These are phyloP conservation scores for Wickerhamomyces tratensis DNA, from an alignment of 805 yeast genomes.

Conservation along the genomic window DNA sequence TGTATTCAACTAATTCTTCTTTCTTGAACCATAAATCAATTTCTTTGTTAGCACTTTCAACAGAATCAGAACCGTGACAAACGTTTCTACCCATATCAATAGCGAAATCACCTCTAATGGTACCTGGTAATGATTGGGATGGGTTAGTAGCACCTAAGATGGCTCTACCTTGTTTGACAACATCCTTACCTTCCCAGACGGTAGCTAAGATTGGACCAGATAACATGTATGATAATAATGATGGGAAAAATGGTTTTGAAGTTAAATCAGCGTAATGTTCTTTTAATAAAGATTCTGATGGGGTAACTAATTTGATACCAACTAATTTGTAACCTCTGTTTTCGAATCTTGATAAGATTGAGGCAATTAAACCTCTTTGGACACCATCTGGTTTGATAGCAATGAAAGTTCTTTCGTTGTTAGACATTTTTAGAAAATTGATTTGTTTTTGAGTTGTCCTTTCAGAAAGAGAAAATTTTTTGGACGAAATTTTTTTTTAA, in stretches of 20 bases:
- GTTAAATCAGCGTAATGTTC: conserved; percentile 94
- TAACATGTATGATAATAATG: conserved; percentile 89
- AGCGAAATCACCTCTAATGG: conserved; percentile 99
- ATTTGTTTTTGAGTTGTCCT: neutral
- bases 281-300: conserved; percentile 80
- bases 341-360: conserved; percentile 89
- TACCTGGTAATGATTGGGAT: conserved; percentile 93
- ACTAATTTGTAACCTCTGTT: conserved; percentile 96
- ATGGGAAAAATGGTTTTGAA: conserved; percentile 96
- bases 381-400: conserved; percentile 99
- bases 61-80: conserved; percentile 99
- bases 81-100: conserved; percentile 99
- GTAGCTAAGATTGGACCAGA: conserved; percentile 99
- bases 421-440: conserved; percentile 15
- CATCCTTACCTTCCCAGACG: conserved; percentile 99
- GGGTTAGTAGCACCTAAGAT: conserved; percentile 99
- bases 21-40: conserved; percentile 95
- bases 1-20: conserved; percentile 92
- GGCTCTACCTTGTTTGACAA: conserved; percentile 96
- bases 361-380: conserved; percentile 94
- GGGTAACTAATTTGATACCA: conserved; percentile 84
- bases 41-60: conserved; percentile 95
- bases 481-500: too few species aligned
- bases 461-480: too few species aligned
- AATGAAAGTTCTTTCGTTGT: conserved; percentile 79